Base-by-base conservation (phyloP, 495 filamentous ascomycete species). In the Trichoderma asperelloides region DNA sequence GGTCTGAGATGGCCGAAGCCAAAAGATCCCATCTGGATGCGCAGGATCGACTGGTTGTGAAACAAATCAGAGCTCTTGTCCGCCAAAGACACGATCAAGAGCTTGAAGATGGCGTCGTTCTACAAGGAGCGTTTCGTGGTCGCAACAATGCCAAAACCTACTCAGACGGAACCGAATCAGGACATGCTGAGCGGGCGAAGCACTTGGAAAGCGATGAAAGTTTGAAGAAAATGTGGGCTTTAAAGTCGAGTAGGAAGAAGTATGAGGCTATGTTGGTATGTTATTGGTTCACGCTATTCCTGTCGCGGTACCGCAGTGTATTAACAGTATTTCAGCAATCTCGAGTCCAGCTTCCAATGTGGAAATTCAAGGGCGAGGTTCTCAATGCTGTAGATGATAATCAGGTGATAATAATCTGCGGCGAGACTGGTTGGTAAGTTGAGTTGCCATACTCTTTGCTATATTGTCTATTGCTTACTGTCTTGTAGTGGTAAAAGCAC, bases 391-490 rank as follows among this genome's bases (percentile, higher is more conserved):
- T 97, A 43, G 87, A 91, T 51, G 76, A 76, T 6, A 82, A 96
- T 68, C 95, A 91, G 72, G 88, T 94, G 6, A 84, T 94, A 8
- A 96, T 98, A 66, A 84, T 97, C 40, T 96, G 92, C 73, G 94
- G 94, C 70, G 95, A 98, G 78, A 98, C 95, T 16, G 95, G 95
- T 72, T 97, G 88, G 77, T 80, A 75, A 62, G 71, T 60, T 60
- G 27, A 12, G 5, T 13, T 28, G 6, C 18, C 25, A 7, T 55
- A 12, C 30, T 67, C 21, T 15, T 63, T 63, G 23, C 30, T n/a
- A 30, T 62, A 28, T 16, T 63, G 64, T 21, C 67, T 51, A 40
- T 63, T n/a, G 62, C 66, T 76, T 69, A 74, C 71, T 16, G 16
- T 33, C 1, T 8, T 45, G 63, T 64, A 81, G 87, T 77, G 95